phyloP scores from a whole-genome alignment of 495 filamentous ascomycete genomes.

The Neurospora sp. region DNA sequence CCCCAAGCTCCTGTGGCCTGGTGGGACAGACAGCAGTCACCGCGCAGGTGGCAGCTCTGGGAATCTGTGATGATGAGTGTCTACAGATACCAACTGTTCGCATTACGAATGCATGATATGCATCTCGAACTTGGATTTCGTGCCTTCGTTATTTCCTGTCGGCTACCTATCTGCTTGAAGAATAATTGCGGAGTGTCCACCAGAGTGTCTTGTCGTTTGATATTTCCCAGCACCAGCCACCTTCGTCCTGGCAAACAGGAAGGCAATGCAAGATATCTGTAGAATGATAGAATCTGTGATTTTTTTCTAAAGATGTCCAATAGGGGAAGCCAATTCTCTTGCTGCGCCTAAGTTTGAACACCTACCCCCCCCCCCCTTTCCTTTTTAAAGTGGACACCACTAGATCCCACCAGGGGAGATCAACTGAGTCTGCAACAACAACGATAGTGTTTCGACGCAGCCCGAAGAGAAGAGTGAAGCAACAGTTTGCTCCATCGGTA shows the following conservation, averaged over 20 bases:
- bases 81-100: not conserved
- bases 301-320: not conserved
- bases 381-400: not conserved
- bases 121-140: not conserved
- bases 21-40: not conserved
- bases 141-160: not conserved
- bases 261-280: not conserved
- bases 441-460: not conserved
- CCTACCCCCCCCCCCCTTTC: too few species aligned
- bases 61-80: not conserved
- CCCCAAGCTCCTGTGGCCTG: not conserved
- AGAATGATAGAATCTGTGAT: not conserved
- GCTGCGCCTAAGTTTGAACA: not conserved
- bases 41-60: not conserved
- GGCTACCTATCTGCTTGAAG: not conserved
- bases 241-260: not conserved
- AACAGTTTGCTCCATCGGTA: not conserved
- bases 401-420: not conserved
- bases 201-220: not conserved
- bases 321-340: not conserved
- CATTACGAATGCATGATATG: not conserved
- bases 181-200: not conserved
- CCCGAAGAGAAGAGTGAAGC: not conserved
- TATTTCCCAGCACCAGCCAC: not conserved
- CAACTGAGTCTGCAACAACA: not conserved